These are phyloP conservation scores for Astrephomene gubernaculifera DNA, from an alignment of 139 green algal species.

Conservation along the genomic window DNA sequence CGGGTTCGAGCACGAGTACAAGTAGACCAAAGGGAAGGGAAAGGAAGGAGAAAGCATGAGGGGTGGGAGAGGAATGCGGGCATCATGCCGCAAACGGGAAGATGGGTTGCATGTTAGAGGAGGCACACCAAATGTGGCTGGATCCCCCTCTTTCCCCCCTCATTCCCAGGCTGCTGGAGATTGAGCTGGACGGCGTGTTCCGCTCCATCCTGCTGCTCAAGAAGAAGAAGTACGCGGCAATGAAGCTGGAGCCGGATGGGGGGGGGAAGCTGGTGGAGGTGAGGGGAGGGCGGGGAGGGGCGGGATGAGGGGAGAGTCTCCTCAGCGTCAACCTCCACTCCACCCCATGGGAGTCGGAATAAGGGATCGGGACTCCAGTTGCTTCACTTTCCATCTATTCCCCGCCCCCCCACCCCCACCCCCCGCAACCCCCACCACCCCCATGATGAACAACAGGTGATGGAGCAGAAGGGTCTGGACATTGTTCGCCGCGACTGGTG, in stretches of 20 bases:
- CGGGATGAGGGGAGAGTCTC: background rate
- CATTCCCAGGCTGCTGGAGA: slow-evolving; percentile 88
- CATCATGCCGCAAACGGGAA: no score
- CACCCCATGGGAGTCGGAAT: no score
- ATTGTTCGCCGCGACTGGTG: slow-evolving; percentile 99
- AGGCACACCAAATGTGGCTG: background rate
- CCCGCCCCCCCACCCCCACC: background rate
- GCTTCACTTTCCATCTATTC: no score
- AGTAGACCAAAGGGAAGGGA: no score
- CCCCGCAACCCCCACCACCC: background rate
- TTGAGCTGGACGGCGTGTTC: slow-evolving; percentile 98
- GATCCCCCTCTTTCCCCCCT: background rate
- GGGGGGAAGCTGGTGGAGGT: slow-evolving; percentile 72
- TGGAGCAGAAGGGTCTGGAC: slow-evolving; percentile 97
- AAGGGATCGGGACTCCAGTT: no score
- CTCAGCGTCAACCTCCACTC: background rate
- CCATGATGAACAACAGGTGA: slow-evolving; percentile 67
- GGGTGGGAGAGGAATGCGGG: no score
- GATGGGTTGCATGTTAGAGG: no score
- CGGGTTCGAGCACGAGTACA: no score
- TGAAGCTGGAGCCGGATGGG: slow-evolving; percentile 83
- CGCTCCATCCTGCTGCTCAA: slow-evolving; percentile 98
- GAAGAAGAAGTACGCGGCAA: slow-evolving; percentile 99
- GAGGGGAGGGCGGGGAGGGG: slow-evolving; percentile 3
- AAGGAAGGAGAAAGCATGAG: no score